phyloP scores from a whole-genome alignment of 192 early-diverging fungal species.

The Coemansia brasiliensis region DNA sequence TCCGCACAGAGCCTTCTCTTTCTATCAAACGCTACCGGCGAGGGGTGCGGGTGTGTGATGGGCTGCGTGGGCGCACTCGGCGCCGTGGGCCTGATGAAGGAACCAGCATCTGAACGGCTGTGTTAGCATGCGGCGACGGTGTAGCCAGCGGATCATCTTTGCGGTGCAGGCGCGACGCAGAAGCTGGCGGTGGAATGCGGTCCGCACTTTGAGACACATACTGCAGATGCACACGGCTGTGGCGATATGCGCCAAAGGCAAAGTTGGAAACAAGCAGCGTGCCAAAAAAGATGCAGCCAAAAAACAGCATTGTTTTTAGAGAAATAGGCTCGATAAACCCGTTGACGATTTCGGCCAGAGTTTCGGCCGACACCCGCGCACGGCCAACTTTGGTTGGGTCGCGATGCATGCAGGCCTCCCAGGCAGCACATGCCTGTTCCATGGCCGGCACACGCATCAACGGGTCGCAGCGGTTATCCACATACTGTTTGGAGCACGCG shows the following conservation, averaged over 20 bases:
- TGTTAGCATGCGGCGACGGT: slow-evolving; percentile 12
- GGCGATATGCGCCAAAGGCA: slow-evolving; percentile 54
- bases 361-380: slow-evolving; percentile 76
- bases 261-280: slow-evolving; percentile 50
- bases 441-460: slow-evolving; percentile 61
- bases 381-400: slow-evolving; percentile 65
- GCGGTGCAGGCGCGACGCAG: background rate
- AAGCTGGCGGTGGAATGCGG: background rate
- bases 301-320: slow-evolving; percentile 78
- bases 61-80: slow-evolving; percentile 3
- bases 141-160: slow-evolving; percentile 16
- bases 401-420: slow-evolving; percentile 64
- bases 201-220: slow-evolving; percentile 23
- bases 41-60: background rate
- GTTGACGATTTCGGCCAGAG: slow-evolving; percentile 79
- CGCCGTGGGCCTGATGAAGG: slow-evolving; percentile 1
- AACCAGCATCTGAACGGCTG: slow-evolving; percentile 11
- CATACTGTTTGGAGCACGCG: slow-evolving; percentile 64
- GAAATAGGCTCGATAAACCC: slow-evolving; percentile 82
- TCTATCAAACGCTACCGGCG: slow-evolving; percentile 1
- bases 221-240: slow-evolving; percentile 42
- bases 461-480: slow-evolving; percentile 61
- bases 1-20: background rate
- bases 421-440: slow-evolving; percentile 59
- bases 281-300: slow-evolving; percentile 51